Evolutionary conservation across 2,329 filamentous ascomycete species (phyloP).

Genomic region (Fusarium chaquense): DNA sequence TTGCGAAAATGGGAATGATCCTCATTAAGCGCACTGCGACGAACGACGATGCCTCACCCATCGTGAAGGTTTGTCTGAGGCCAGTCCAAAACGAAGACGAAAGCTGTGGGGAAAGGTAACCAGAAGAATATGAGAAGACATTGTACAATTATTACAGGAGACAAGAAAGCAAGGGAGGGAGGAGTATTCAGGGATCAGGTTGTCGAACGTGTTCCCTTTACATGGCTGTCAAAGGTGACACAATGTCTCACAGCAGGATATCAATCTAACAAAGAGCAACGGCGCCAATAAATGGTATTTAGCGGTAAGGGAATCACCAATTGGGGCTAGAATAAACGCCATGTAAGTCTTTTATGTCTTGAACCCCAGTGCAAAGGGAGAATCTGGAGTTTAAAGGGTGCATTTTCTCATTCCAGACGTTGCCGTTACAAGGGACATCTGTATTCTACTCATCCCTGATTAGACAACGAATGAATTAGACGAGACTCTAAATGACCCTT

Average conservation of each 20-base stretch:
- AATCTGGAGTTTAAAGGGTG: neutral
- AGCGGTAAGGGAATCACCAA: neutral
- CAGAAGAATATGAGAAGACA: neutral
- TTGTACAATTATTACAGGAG: neutral
- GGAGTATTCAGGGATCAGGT: neutral
- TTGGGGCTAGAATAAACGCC: neutral
- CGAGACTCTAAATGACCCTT: neutral
- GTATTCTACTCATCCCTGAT: neutral
- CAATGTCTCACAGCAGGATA: constrained; percentile 4
- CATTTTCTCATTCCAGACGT: neutral
- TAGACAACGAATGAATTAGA: neutral
- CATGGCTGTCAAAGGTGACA: constrained; percentile 6
- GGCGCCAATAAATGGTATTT: neutral
- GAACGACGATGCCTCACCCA: constrained; percentile 10
- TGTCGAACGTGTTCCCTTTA: constrained; percentile 8
- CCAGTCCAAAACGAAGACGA: neutral
- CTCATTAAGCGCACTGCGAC: constrained; percentile 3
- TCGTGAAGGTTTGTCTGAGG: neutral
- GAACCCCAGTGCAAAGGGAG: neutral
- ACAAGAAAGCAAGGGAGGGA: constrained; percentile 3
- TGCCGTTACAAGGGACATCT: neutral
- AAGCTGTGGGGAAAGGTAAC: neutral
- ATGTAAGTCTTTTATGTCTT: neutral
- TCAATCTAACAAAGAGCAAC: neutral
- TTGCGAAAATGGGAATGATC: neutral